Evolutionary conservation across 129 eudicot species (phyloP), one percentile per base, ranked within the genome.

Genomic region (Centella asiatica): DNA sequence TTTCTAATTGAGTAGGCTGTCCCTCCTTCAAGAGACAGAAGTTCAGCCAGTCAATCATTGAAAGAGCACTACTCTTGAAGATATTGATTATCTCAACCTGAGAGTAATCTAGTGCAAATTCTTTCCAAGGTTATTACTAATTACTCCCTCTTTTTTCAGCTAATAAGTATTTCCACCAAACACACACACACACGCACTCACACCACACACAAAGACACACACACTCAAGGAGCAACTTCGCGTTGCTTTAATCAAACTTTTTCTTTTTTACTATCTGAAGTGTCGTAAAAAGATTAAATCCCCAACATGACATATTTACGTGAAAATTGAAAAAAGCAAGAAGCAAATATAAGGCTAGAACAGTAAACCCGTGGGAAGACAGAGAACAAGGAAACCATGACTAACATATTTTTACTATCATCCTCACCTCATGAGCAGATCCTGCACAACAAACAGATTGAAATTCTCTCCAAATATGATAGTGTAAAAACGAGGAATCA

Each of bases 201-300:
- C 34, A 50, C 44, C 15, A 70, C 40, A 57, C 52, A 68, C 24
- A 7, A 76, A 58, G 66, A 60, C 71, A 79, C 34, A 50, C 44
- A 5, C 67, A 67, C 53, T 55, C 24, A 20, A 67, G 54, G 66
- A 55, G 69, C 27, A 56, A 60, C 59, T 57, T 65, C 46, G 69
- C 80, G 81, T 80, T 68, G 63, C 81, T 74, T 71, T 65, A 42
- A 63, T 62, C 60, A 54, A 68, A 61, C 67, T 65, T 78, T 72
- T 52, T 62, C 71, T 65, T 56, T 50, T 66, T 60, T 62, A 60
- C 66, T 69, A 65, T 54, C 64, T 60, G 59, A 59, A 75, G 87
- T 77, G 78, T 25, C 39, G 74, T 63, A 66, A 54, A 78, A 78
- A 81, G 80, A n/a, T 67, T 69, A 69, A 71, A 74, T 81, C 70